Conservation (phyloP, 768 basidiomycete species). For the Termitomyces eurrhizus region DNA sequence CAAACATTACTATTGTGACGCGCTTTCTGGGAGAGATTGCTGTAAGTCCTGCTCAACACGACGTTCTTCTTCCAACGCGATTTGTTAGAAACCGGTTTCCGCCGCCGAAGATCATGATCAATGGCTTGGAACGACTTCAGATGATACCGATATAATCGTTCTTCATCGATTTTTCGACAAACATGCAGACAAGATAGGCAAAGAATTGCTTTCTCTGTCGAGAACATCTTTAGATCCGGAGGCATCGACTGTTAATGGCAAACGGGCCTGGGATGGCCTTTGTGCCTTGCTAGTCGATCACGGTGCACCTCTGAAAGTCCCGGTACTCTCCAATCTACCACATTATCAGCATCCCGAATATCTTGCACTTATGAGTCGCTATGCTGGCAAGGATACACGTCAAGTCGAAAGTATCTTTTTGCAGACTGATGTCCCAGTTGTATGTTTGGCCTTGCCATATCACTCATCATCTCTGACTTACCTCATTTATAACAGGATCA, state of each 20-base stretch:
- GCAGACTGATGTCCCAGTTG: conserved; percentile 44
- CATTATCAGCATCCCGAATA: conserved; percentile 60
- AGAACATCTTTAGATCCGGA: conserved; percentile 57
- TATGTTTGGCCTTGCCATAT: conserved; percentile 23
- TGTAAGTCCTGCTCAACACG: conserved; percentile 34
- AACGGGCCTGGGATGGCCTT: conserved; percentile 80
- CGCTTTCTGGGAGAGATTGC: conserved; percentile 74
- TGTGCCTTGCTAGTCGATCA: conserved; percentile 80
- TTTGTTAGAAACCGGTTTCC: conserved; percentile 31
- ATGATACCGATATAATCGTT: conserved; percentile 81
- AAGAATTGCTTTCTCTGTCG: conserved; percentile 73
- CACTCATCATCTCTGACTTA: background rate
- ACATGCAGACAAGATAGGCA: conserved; percentile 84
- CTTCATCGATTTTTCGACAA: conserved; percentile 82
- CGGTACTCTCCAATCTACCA: conserved; percentile 47
- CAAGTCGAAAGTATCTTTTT: conserved; percentile 66
- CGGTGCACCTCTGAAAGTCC: conserved; percentile 63
- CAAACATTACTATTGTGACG: conserved; percentile 69
- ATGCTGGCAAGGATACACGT: conserved; percentile 54
- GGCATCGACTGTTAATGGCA: conserved; percentile 55
- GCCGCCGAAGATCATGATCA: conserved; percentile 58
- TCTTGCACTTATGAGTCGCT: conserved; percentile 62
- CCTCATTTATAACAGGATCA: conserved; percentile 27
- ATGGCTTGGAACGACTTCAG: conserved; percentile 73
- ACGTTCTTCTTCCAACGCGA: background rate